Percentiles rank a stretch among this genome's conserved stretches.
phyloP scores from a whole-genome alignment of 805 yeast genomes.

The Wickerhamomyces rabaulensis region DNA sequence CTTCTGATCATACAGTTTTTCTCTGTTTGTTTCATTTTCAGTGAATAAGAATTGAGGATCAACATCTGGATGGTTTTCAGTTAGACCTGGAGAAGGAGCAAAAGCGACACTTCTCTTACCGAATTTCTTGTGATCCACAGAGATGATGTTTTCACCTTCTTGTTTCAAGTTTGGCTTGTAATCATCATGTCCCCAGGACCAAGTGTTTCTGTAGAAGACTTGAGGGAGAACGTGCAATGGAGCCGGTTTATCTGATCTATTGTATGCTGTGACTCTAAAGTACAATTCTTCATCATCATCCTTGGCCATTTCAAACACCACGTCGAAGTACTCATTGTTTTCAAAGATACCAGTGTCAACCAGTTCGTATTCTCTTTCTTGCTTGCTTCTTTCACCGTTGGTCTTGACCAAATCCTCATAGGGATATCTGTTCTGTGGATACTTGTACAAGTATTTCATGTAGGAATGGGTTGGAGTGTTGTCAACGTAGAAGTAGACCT shows the following conservation, averaged over 20 bases:
- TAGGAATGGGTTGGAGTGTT: slow-evolving; percentile 92
- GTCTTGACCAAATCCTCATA: slow-evolving; percentile 67
- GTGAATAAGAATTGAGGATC: slow-evolving; percentile 78
- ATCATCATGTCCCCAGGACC: slow-evolving; percentile 80
- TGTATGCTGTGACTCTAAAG: slow-evolving; percentile 84
- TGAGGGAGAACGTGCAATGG: slow-evolving; percentile 87
- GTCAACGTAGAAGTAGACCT: slow-evolving; percentile 77
- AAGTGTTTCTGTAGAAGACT: slow-evolving; percentile 76
- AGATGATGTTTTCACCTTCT: slow-evolving; percentile 42
- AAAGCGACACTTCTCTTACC: slow-evolving; percentile 62
- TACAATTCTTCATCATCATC: slow-evolving; percentile 72
- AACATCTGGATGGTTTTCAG: slow-evolving; percentile 54
- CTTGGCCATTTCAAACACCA: slow-evolving; percentile 87
- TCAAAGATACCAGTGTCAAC: slow-evolving; percentile 75
- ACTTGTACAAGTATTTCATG: slow-evolving; percentile 86
- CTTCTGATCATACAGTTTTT: slow-evolving; percentile 55
- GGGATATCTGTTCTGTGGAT: slow-evolving; percentile 84
- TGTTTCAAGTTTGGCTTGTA: slow-evolving; percentile 42
- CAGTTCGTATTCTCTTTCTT: slow-evolving; percentile 74
- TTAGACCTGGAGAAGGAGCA: slow-evolving; percentile 79
- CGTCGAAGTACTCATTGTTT: slow-evolving; percentile 67
- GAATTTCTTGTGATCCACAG: slow-evolving; percentile 60
- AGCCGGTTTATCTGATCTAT: slow-evolving; percentile 78
- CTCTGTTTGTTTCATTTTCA: slow-evolving; percentile 80
- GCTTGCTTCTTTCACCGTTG: slow-evolving; percentile 58